Evolutionary conservation across 2,329 filamentous ascomycete species (phyloP), one percentile per base, ranked within the genome.

Genomic region (Botrytis tulipae): DNA sequence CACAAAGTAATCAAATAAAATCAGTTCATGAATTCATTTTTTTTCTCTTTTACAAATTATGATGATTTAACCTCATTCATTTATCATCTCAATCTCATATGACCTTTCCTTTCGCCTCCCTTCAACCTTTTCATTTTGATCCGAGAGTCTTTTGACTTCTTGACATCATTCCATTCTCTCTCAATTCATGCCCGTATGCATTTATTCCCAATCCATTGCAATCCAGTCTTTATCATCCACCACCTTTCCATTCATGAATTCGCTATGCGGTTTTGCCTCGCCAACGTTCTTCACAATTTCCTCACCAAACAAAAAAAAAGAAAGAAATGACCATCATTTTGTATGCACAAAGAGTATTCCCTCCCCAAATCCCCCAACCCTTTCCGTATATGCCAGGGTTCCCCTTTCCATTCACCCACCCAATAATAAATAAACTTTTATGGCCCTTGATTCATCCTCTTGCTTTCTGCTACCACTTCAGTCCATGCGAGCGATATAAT

Each of bases 31-130:
- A 51, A 51, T n/a, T 51, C 25, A 51, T 37, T n/a, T 51, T 51
- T 25, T 51, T 51, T n/a, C n/a, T 51, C 48, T 22, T 69, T 35
- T 29, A 29, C 51, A 54, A n/a, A 54, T 54, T 42, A 22, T 69
- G 25, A 69, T 57, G 37, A 57, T 57, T 69, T n/a, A 37, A 16
- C 51, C 32, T 67, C 63, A 67, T 67, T 67, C 63, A 67, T 67
- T 51, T 67, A 67, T 67, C 63, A 67, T 67, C 63, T 51, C 63
- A 51, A 40, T 67, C 63, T 67, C 63, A 67, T 37, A 67, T 67
- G 46, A 54, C 42, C 51, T 37, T 40, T 16, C 20, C 29, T 35
- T 62, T 14, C n/a, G n/a, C 54, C 22, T 37, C 22, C 51, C 18
- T 25, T 32, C 10, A 25, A 37, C 22, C 35, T 61, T 54, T 18